Base-by-base conservation (phyloP, 148 eudicot genomes). In the Beta vulgaris region DNA sequence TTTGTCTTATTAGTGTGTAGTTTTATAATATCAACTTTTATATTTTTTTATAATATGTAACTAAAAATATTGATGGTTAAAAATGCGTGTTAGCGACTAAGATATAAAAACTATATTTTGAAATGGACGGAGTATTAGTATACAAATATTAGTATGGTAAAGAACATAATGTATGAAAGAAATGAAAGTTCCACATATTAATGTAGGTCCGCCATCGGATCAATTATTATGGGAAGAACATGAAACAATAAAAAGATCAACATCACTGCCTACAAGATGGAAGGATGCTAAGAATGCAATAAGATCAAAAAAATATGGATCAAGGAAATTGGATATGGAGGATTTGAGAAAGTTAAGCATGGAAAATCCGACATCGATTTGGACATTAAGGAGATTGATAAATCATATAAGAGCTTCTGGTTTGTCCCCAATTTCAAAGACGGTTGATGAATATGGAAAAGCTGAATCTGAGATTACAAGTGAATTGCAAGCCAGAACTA, bases 401-500 rank as follows among this genome's bases (percentile, higher is more conserved):
- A 80, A 77, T 19, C 83, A 90, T 36, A 84, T 90, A 28, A 74
- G 75, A 68, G 85, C 83, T 11, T 86, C 88, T 0, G 90, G 93
- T 25, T 55, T 90, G 72, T 81, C 93, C 43, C 88, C 91, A 0
- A 86, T 88, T 35, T 88, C 91, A 0, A 86, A 49, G 26, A 86
- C 88, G 15, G 85, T 88, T 59, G 93, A 90, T 63, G 85, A 82
- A n/a, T 90, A 86, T 42, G 91, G 89, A 6, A 69, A 67, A 39
- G 80, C 89, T 19, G 88, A 84, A 48, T 81, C 88, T 11, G 93
- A 87, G 84, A 90, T 90, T 36, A 86, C 78, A 0, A 90, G 93
- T 71, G 93, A 90, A 57, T 88, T 88, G 91, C 91, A 88, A 69
- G 93, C 93, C 23, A 76, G 84, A 37, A 69, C 55, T 37, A 78